Base-by-base conservation (phyloP, 1,284 basidiomycete species). In the Amylostereum areolatum region DNA sequence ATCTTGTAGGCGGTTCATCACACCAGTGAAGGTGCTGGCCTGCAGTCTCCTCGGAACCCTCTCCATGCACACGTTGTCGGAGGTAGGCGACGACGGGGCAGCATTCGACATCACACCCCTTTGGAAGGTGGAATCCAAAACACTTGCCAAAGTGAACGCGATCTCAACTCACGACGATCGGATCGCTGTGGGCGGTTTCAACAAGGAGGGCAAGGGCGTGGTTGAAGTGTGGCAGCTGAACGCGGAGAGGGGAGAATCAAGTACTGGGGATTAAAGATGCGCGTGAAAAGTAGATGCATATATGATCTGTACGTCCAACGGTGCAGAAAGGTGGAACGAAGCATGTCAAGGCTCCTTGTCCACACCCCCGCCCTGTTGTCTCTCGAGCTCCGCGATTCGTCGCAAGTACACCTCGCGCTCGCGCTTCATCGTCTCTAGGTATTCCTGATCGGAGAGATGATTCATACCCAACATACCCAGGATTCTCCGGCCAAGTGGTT, bases 1-100 rank as follows among this genome's bases (percentile, higher is more conserved):
- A 51, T 31, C 31, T 30, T 51, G 4, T 48, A 87, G 85, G 57
- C 62, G 69, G 33, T 85, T 87, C 56, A 61, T 70, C 11, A 68
- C 66, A 11, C 54, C 73, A 1, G 67, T 68, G 24, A 66, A 62
- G 30, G 57, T 89, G 42, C 59, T 78, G 10, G 64, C 73, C 24
- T 83, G 78, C 39, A 83, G 85, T 3, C 65, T 89, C 24, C 67
- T 84, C 25, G 86, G 86, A 3, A 70, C 62, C 8, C 55, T 89
- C 9, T 68, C 66, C 5, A 70, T 72, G 43, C 77, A 79, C 57
- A 64, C 65, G 27, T 58, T 85, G 5, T 59, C 66, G 2, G 56
- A 61, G 36, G 63, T 63, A 4, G 59, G 56, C 9, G 60, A 72
- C 7, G 60, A 52, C 8, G 7, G 33, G 5, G 36, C 28, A 7